Evolutionary conservation across 768 basidiomycete species (phyloP).

Genomic region (Suillus lakei): DNA sequence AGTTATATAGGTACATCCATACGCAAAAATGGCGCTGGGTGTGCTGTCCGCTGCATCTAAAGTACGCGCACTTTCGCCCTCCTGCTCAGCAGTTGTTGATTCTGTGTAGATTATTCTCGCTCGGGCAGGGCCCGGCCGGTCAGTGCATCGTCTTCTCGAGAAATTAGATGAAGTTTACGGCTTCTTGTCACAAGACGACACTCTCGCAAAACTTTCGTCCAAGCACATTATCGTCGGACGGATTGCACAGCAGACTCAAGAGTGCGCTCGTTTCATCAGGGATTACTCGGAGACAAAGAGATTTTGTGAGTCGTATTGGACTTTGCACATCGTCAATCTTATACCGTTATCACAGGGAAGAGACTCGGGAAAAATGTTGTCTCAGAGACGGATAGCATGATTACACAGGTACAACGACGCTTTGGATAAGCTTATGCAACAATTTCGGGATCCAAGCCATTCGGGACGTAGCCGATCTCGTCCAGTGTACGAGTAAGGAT

Average conservation of each 20-base stretch:
- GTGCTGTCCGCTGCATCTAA: conserved; percentile 5
- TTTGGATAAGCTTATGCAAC: conserved; percentile 6
- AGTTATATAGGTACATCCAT: conserved; percentile 7
- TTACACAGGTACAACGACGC: background rate
- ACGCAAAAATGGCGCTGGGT: conserved; percentile 11
- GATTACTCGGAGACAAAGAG: conserved; percentile 29
- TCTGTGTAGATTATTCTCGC: conserved; percentile 4
- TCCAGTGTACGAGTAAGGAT: background rate
- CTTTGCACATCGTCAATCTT: too few species aligned
- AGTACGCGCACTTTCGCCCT: background rate
- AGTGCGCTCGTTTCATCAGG: conserved; percentile 33
- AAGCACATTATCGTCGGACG: background rate
- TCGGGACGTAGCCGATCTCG: background rate
- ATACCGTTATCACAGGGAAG: background rate
- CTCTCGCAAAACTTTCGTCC: background rate
- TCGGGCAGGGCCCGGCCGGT: conserved; percentile 4
- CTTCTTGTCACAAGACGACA: conserved; percentile 4
- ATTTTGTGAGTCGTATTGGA: conserved; percentile 18
- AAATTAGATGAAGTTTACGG: conserved; percentile 5
- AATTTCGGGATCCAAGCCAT: background rate
- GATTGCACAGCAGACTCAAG: conserved; percentile 25
- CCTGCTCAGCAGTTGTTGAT: too few species aligned
- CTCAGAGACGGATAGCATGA: background rate
- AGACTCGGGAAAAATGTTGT: background rate
- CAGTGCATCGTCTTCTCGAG: background rate